Evolutionary conservation across 495 filamentous ascomycete genomes (phyloP), one percentile per base, ranked within the genome.

Genomic region (Penicillium mononematosum): DNA sequence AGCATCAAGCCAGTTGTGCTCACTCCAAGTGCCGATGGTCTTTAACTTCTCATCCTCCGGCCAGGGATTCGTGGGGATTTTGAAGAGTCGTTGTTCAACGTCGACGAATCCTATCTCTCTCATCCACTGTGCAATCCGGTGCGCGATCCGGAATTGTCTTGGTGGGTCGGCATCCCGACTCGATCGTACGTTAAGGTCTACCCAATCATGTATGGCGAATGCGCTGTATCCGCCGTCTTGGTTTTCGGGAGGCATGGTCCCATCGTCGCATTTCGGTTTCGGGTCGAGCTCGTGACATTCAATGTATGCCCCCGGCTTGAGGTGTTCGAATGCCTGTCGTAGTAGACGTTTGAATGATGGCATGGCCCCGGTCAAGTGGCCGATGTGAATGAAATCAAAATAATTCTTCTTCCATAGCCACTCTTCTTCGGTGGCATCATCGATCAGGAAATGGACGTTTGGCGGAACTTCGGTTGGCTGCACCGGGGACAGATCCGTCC

Each of bases 261-360:
- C 80, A 55, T 89, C 86, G 59, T 89, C 86, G 59, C 82, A 86
- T 51, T 68, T 66, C 5, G 79, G 78, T n/a, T 73, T 74, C n/a
- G 72, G 73, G 51, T 82, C 77, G 25, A 84, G 59, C 57, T 90
- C 87, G 57, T 88, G 83, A 55, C 78, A 78, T 68, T 89, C 86
- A 43, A 88, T 68, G 66, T 80, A 88, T 32, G 84, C 85, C n/a
- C 85, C 85, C 0, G 86, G 84, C 59, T 81, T 79, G 20, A 84
- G 75, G 51, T 85, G 77, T 39, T 78, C 70, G 49, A 66, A 75
- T 17, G 70, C 61, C 52, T 77, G 75, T 43, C 70, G 68, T 43
- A 82, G 52, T 6, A 82, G 27, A 32, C 68, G 63, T 56, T 70
- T 75, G 58, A 70, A 75, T 20, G 71, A 76, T 4, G 72, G 62